Evolutionary conservation across 306 rosid species (phyloP), one percentile per base, ranked within the genome.

Genomic region (Inga oerstediana): DNA sequence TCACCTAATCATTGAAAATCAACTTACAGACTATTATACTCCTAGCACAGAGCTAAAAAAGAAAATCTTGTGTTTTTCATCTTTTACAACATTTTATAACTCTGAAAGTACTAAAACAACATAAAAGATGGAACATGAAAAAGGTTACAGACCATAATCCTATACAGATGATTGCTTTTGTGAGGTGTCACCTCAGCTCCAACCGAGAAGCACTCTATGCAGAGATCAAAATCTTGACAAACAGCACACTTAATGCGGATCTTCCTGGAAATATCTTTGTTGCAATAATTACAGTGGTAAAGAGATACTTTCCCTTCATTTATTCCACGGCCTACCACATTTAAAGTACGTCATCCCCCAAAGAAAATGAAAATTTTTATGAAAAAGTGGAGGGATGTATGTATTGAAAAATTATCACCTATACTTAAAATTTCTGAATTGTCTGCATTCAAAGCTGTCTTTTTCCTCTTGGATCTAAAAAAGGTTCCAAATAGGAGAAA

Each of bases 171-270:
- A 84, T 89, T 89, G 91, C 94, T 88, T 87, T 91, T 95, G 83
- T 95, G 99, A 79, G 98, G 95, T 24, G 87, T 85, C 85, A 95
- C 45, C 90, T 95, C 99, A 56, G 94, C 98, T 66, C 99, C 99
- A 78, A 95, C 96, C 64, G 94, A 95, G 86, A 93, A 95, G 87
- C 99, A 95, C 84, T 87, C 89, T 48, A 84, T 61, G 67, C 89
- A 87, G 51, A 95, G 95, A 80, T 95, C 98, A 79, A 95, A 95
- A 91, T 95, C 98, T 34, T 93, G 98, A 90, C 99, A 95, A 41
- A 82, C 78, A 45, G 20, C 89, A 24, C 99, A 95, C 82, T 93
- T 95, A 77, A 95, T 90, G 71, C 94, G 98, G 81, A 92, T 87
- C 88, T 85, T 92, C 84, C 96, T 94, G 0, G 99, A 92, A 85